phyloP scores from a whole-genome alignment of 768 basidiomycete species.

The Naganishia vaughanmartiniae region DNA sequence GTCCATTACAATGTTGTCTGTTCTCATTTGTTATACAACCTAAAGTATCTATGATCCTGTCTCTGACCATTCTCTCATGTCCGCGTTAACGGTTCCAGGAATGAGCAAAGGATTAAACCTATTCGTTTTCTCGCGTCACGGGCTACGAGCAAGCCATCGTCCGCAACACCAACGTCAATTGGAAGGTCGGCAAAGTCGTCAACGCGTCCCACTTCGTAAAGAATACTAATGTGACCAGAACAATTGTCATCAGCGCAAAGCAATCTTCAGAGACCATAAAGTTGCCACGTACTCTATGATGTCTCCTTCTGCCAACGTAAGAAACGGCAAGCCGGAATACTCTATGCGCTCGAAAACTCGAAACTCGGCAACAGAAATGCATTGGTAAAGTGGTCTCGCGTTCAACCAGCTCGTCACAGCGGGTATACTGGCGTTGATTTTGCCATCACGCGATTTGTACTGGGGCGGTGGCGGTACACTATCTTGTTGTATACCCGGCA shows the following conservation, averaged over 20 bases:
- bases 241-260: background rate
- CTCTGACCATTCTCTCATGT: background rate
- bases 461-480: background rate
- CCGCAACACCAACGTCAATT: conserved; percentile 50
- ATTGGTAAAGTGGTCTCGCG: conserved; percentile 47
- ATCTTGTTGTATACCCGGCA: background rate
- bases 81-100: conserved; percentile 43
- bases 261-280: background rate
- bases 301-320: conserved; percentile 45
- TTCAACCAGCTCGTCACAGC: conserved; percentile 40
- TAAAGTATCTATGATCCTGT: background rate
- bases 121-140: conserved; percentile 39
- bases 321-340: conserved; percentile 48
- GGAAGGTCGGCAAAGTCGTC: conserved; percentile 50
- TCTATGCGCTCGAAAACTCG: conserved; percentile 33
- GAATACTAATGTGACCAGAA: conserved; percentile 37
- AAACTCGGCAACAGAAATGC: conserved; percentile 52
- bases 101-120: conserved; percentile 52
- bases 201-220: conserved; percentile 52
- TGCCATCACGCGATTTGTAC: background rate
- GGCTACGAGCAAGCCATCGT: conserved; percentile 51
- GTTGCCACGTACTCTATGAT: conserved; percentile 45
- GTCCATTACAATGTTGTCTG: background rate
- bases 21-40: background rate
- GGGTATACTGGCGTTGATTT: background rate